Percentiles rank a stretch among this genome's conserved stretches.
Evolutionary conservation across 2,329 filamentous ascomycete genomes (phyloP).

Genomic region (Capronia epimyces): DNA sequence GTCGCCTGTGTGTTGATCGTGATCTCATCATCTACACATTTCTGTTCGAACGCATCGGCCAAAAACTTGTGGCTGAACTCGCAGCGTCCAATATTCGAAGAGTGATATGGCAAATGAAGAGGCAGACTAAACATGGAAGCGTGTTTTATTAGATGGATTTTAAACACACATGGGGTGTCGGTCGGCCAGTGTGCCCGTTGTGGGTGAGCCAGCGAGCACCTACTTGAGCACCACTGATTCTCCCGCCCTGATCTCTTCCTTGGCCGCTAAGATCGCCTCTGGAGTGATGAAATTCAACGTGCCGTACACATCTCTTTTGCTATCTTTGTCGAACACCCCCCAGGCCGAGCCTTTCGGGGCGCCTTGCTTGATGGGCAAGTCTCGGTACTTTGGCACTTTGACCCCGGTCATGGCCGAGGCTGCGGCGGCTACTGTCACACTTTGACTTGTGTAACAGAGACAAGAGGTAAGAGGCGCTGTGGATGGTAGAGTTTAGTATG

Average conservation of each 20-base stretch:
- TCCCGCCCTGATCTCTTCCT: constrained; percentile 47
- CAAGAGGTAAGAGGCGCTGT: too few relatives aligned
- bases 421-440: too few relatives aligned
- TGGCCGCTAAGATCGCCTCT: constrained; percentile 47
- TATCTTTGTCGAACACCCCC: constrained; percentile 49
- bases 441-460: too few relatives aligned
- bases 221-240: constrained; percentile 4
- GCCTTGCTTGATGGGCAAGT: constrained; percentile 1
- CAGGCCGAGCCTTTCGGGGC: constrained; percentile 34
- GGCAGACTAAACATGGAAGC: too few relatives aligned
- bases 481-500: too few relatives aligned
- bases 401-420: constrained; percentile 28
- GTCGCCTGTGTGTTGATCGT: constrained; percentile 45
- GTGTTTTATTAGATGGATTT: too few relatives aligned
- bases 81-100: neutral
- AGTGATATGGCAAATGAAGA: too few relatives aligned
- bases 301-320: constrained; percentile 50
- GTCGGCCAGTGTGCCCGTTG: constrained; percentile 34
- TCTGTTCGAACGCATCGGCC: neutral
- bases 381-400: constrained; percentile 5
- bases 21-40: constrained; percentile 37
- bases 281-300: constrained; percentile 58
- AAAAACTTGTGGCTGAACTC: neutral
- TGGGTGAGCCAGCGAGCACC: constrained; percentile 22
- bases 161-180: too few relatives aligned